Evolutionary conservation across 495 filamentous ascomycete genomes (phyloP).

Genomic region (Penicillium arizonense): DNA sequence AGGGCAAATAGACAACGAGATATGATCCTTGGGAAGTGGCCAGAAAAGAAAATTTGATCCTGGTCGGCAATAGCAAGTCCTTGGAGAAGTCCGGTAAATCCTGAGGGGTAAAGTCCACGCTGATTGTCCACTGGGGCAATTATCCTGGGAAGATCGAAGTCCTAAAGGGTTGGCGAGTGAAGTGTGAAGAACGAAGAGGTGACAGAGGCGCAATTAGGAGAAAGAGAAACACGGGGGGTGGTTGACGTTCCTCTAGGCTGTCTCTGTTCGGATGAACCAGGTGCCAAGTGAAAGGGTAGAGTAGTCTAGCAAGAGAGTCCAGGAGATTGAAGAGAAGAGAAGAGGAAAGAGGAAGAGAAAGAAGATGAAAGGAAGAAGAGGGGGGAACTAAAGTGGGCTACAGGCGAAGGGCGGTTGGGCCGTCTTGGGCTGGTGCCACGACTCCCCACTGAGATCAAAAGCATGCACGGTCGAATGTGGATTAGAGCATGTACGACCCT

Average conservation of each 20-base stretch:
- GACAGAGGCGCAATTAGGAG: conserved; percentile 10
- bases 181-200: conserved; percentile 4
- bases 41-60: conserved; percentile 14
- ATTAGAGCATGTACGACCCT: conserved; percentile 29
- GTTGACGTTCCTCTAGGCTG: conserved; percentile 9
- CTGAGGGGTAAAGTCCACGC: conserved; percentile 14
- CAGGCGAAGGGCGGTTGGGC: conserved; percentile 38
- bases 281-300: conserved; percentile 6
- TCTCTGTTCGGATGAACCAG: conserved; percentile 14
- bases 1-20: conserved; percentile 14
- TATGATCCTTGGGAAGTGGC: conserved; percentile 21
- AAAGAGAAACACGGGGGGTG: conserved; percentile 12
- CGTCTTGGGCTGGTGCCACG: conserved; percentile 48
- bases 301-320: conserved; percentile 9
- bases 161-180: conserved; percentile 13
- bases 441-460: conserved; percentile 34
- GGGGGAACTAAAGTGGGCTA: conserved; percentile 26
- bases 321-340: conserved; percentile 12
- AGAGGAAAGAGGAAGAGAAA: conserved; percentile 15
- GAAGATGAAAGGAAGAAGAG: conserved; percentile 18
- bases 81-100: conserved; percentile 21
- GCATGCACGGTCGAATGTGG: conserved; percentile 40
- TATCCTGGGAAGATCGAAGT: conserved; percentile 22
- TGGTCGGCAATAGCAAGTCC: conserved; percentile 20
- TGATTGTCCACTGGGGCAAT: conserved; percentile 19